Evolutionary conservation across 2,329 filamentous ascomycete species (phyloP).

Genomic region (Aspergillus fumigatus): DNA sequence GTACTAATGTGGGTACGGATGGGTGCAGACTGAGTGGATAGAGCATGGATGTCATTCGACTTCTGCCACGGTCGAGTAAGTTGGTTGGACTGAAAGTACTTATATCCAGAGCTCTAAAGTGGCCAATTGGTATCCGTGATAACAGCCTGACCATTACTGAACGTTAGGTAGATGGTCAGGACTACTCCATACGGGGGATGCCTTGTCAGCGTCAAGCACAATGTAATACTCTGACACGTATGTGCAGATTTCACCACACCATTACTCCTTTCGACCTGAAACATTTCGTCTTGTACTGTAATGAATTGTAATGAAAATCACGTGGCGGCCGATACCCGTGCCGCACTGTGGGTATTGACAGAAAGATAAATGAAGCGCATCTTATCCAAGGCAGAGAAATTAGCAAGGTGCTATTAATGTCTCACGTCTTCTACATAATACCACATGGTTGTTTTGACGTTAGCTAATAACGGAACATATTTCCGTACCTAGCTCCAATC

Average conservation of each 20-base stretch:
- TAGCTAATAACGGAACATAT: background rate
- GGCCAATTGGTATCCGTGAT: background rate
- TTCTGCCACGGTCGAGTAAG: background rate
- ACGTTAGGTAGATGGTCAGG: too few relatives aligned
- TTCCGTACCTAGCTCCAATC: background rate
- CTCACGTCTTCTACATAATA: background rate
- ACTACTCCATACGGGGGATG: background rate
- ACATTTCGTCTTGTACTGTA: background rate
- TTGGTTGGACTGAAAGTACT: background rate
- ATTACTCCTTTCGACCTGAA: background rate
- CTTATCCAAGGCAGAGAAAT: background rate
- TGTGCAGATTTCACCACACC: background rate
- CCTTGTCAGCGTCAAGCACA: background rate
- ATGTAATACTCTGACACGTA: background rate
- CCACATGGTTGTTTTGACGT: too few relatives aligned
- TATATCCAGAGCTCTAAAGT: too few relatives aligned
- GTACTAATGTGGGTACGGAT: background rate
- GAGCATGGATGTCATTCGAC: background rate
- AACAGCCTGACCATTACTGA: too few relatives aligned
- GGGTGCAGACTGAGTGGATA: background rate
- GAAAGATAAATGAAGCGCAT: background rate
- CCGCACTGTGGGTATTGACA: background rate
- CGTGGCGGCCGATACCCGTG: background rate
- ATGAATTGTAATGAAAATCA: background rate
- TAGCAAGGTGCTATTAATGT: background rate